Evolutionary conservation across 176 grass and related monocot species (phyloP), one percentile per base, ranked within the genome.

Genomic region (Eleusine indica): DNA sequence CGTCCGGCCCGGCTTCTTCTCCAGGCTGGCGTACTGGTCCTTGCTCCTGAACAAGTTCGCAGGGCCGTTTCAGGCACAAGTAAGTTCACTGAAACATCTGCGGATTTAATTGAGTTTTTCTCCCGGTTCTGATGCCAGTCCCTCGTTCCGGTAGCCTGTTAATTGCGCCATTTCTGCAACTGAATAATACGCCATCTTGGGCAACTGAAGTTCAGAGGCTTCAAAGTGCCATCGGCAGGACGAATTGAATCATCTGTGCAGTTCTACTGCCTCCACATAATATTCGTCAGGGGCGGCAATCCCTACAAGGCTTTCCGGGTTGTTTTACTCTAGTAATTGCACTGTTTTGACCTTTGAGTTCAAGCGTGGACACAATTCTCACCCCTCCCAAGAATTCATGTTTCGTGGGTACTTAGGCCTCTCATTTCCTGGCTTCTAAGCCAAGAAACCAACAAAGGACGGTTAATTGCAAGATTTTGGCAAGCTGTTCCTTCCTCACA

Each of bases 371-470:
- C 37, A 16, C 41, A 52, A 3, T 52, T 8, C n/a, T 79, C 18
- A 1, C 12, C 18, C 79, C 30, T 78, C n/a, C n/a, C 22, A 53
- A 9, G 40, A 62, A 52, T 18, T 37, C 25, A 51, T 40, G 14
- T 80, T 84, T 80, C 75, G 53, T 86, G 70, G 6, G 0, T 30
- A 19, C 30, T 87, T 68, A 25, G 70, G 49, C 74, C 22, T 75
- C 75, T 71, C 25, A 71, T 75, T 86, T 83, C 75, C 84, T 71
- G 64, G 43, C 76, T 65, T 70, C 28, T 28, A 90, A 90, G 75
- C 57, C 74, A 87, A 79, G 80, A 56, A 83, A 83, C 6, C 7
- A 29, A 73, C 15, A 18, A 52, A 58, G 51, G 29, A 68, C 25
- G 1, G 43, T 19, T 66, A 77, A 71, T 11, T 56, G 12, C 14